phyloP scores from a whole-genome alignment of 208 protist species.

The Blastocrithidia nonstop region DNA sequence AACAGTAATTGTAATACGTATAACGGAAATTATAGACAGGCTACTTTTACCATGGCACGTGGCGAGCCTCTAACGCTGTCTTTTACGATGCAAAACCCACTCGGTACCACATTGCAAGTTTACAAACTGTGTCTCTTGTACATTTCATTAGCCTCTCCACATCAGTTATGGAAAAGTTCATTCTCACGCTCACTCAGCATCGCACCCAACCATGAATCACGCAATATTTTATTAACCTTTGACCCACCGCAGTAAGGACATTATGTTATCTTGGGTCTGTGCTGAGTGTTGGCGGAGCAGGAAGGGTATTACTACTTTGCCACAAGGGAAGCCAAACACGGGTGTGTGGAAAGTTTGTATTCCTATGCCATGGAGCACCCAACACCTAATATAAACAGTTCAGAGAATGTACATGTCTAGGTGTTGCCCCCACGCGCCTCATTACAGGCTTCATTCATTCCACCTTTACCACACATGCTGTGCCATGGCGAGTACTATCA shows the following conservation, averaged over 20 bases:
- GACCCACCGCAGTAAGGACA: conserved; percentile 32
- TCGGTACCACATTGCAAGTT: conserved; percentile 29
- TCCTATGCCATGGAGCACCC: conserved; percentile 67
- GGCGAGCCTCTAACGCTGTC: conserved; percentile 44
- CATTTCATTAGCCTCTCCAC: conserved; percentile 20
- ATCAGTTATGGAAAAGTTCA: conserved; percentile 65
- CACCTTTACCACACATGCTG: conserved; percentile 38
- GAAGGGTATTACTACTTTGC: conserved; percentile 78
- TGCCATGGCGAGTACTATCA: conserved; percentile 65
- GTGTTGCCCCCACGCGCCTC: conserved; percentile 46
- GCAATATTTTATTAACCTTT: conserved; percentile 44
- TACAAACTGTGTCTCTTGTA: conserved; percentile 44
- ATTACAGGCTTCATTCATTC: conserved; percentile 29
- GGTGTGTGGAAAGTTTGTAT: conserved; percentile 20
- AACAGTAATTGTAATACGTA: neutral
- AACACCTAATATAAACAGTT: conserved; percentile 25
- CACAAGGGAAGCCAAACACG: conserved; percentile 22
- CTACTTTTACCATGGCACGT: conserved; percentile 24
- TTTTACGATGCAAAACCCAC: conserved; percentile 41
- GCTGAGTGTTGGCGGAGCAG: conserved; percentile 34
- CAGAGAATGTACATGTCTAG: conserved; percentile 47
- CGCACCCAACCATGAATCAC: conserved; percentile 17
- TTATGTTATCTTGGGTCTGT: conserved; percentile 63
- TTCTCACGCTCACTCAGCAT: conserved; percentile 13
- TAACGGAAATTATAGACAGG: neutral